A percentile compares a stretch with the other conserved stretches of the same genome.
Conservation (phyloP, 192 early-diverging fungal species). For the Podila horticola region DNA sequence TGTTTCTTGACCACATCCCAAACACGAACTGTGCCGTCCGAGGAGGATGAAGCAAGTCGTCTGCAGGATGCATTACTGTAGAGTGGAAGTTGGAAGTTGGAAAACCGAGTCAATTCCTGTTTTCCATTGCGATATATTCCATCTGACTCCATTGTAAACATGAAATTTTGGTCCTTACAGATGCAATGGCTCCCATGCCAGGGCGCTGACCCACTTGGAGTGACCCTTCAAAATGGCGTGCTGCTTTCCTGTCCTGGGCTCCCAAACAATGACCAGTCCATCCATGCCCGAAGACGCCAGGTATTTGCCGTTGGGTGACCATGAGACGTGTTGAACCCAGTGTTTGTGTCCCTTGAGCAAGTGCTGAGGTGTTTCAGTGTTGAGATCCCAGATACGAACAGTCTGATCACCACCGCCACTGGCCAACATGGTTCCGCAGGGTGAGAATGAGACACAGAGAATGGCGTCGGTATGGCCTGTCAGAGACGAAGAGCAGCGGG, state of each 20-base stretch:
- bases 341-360: slow-evolving; percentile 77
- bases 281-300: slow-evolving; percentile 97
- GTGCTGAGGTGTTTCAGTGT: slow-evolving; percentile 92
- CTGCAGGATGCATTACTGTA: slow-evolving; percentile 76
- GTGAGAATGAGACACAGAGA: slow-evolving; percentile 89
- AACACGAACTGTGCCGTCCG: slow-evolving; percentile 92
- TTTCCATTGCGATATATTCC: too few species aligned
- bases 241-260: slow-evolving; percentile 84
- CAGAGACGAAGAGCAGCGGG: slow-evolving; percentile 90
- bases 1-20: slow-evolving; percentile 90
- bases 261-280: slow-evolving; percentile 87
- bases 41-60: slow-evolving; percentile 89
- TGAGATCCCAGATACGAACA: slow-evolving; percentile 96
- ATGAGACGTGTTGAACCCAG: slow-evolving; percentile 94
- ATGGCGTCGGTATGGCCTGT: slow-evolving; percentile 94
- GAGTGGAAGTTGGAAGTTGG: slow-evolving; percentile 4
- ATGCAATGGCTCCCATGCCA: slow-evolving; percentile 96
- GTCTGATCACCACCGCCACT: slow-evolving; percentile 95
- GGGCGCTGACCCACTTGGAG: slow-evolving; percentile 86
- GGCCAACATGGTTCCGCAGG: slow-evolving; percentile 91
- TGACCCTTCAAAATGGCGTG: slow-evolving; percentile 81
- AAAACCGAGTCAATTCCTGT: neutral
- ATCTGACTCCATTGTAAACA: neutral
- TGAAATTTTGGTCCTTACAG: slow-evolving; percentile 54
- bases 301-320: slow-evolving; percentile 88